Evolutionary conservation across 1,284 basidiomycete species (phyloP), one percentile per base, ranked within the genome.

Genomic region (Uromyces viciae-fabae): DNA sequence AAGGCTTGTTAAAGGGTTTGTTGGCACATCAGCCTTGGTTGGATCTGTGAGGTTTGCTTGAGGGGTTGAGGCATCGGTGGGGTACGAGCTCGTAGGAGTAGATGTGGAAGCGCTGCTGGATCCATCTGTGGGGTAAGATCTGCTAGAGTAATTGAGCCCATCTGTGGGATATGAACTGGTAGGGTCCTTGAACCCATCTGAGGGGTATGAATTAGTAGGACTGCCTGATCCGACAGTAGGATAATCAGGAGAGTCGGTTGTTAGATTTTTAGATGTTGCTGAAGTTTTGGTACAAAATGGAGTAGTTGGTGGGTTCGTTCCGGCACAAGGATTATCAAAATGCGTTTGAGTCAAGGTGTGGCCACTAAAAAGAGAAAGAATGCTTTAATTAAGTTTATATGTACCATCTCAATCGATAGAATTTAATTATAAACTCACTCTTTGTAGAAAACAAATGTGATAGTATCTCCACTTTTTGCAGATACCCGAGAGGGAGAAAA

Each of bases 281-380:
- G 52, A 43, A 31, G 40, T 58, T 64, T 58, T 22, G n/a, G 54
- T 72, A 40, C 77, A 80, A 19, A 80, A 72, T 1, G 77, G 60
- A 42, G 40, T 58, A n/a, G 77, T 72, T 0, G 77, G 56, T 2
- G 77, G 68, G 49, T 80, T 80, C 28, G 33, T 25, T 15, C 77
- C 77, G n/a, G 77, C 52, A 33, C 77, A 80, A 49, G 77, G 77
- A 22, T 80, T 80, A 3, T 38, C 56, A 31, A 80, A 80, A 62
- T 80, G 77, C 1, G 77, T 80, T 56, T 80, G 77, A 19, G 77
- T 80, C 14, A 80, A 64, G n/a, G 77, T 58, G 77, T 80, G 77
- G 2, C 56, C 69, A 22, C 77, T 80, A 36, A 43, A 46, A 64
- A 64, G 36, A 66, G 33, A 40, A 33, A 46, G 22, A 28, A 40